These are phyloP conservation scores for Blastocystis sp. DNA, from an alignment of 352 stramenopile species.

Conservation along the genomic window DNA sequence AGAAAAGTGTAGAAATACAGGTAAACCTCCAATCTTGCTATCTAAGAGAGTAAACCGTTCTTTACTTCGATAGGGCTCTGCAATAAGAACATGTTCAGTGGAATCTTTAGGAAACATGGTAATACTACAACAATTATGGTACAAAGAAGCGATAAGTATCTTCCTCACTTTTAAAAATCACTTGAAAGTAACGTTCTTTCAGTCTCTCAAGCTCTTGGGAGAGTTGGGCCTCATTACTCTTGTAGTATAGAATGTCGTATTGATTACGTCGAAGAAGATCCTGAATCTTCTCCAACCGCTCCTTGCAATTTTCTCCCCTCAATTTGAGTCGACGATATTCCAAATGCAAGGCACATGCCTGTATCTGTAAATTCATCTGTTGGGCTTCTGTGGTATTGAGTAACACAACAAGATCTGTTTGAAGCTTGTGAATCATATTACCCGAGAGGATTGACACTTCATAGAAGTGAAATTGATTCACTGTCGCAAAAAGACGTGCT, in stretches of 20 bases:
- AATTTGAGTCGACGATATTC: background rate
- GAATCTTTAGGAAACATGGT: slow-evolving; percentile 52
- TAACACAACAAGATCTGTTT: background rate
- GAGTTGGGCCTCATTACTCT: background rate
- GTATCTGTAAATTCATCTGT: background rate
- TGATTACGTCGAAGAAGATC: slow-evolving; percentile 10
- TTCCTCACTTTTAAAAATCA: background rate
- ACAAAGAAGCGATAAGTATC: background rate
- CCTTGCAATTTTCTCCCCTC: background rate
- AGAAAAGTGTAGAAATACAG: background rate
- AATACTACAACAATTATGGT: background rate
- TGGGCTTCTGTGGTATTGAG: background rate
- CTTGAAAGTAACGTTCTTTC: slow-evolving; percentile 1
- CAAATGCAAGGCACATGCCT: slow-evolving; percentile 48
- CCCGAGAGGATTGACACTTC: slow-evolving; percentile 24
- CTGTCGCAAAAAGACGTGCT: background rate
- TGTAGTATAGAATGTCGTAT: slow-evolving; percentile 46
- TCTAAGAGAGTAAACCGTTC: slow-evolving; percentile 52
- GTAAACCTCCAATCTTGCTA: slow-evolving; percentile 55
- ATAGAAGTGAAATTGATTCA: slow-evolving; percentile 19
- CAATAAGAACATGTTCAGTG: background rate
- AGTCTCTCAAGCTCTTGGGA: slow-evolving; percentile 21
- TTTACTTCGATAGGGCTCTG: slow-evolving; percentile 24
- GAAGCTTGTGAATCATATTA: background rate
- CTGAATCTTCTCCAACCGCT: slow-evolving; percentile 8